These are phyloP conservation scores for Alternaria sp. DNA, from an alignment of 2,329 filamentous ascomycete species.

Conservation along the genomic window DNA sequence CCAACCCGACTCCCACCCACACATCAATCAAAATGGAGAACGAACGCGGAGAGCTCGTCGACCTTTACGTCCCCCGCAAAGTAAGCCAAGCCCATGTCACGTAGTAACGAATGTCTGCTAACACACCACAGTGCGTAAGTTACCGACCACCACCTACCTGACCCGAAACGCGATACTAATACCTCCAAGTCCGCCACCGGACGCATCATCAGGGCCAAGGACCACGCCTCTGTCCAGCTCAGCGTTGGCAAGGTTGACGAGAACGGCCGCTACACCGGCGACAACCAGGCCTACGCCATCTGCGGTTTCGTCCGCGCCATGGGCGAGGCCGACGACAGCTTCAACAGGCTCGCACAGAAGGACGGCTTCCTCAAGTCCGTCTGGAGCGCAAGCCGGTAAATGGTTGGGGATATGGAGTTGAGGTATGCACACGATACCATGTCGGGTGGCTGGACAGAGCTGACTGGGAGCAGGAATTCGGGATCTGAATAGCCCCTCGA, in stretches of 20 bases:
- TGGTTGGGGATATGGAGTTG: constrained; percentile 40
- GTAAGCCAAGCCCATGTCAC: not conserved
- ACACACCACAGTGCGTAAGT: constrained; percentile 48
- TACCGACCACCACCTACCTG: constrained; percentile 4
- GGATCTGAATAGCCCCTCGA: constrained; percentile 34
- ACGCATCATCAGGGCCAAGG: constrained; percentile 99
- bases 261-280: constrained; percentile 95
- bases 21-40: constrained; percentile 85
- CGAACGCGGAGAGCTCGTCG: constrained; percentile 99
- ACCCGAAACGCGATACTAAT: constrained; percentile 28
- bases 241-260: constrained; percentile 98
- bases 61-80: constrained; percentile 60
- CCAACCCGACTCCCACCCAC: constrained; percentile 33
- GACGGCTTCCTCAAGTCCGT: constrained; percentile 97
- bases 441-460: not conserved
- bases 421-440: constrained; percentile 23
- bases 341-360: constrained; percentile 94
- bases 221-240: constrained; percentile 98
- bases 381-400: constrained; percentile 76
- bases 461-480: constrained; percentile 37
- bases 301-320: constrained; percentile 97
- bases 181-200: constrained; percentile 51
- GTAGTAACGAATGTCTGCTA: not conserved
- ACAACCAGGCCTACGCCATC: constrained; percentile 97
- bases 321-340: constrained; percentile 95